Evolutionary conservation across 2,329 filamentous ascomycete genomes (phyloP).

Genomic region (Berkeleyomyces rouxiae): DNA sequence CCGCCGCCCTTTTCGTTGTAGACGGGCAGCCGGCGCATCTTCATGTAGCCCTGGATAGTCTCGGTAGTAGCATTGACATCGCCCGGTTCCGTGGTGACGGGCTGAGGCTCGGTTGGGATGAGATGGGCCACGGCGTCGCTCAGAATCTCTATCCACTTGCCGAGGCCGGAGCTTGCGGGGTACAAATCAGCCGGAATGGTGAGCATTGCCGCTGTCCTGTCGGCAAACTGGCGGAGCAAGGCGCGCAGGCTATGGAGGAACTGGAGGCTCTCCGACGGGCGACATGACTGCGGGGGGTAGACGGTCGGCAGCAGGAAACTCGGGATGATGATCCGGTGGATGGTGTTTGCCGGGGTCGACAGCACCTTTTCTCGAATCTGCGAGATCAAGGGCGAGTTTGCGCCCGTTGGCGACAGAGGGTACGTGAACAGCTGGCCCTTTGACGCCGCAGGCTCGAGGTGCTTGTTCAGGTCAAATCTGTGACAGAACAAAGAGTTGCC

Average conservation of each 20-base stretch:
- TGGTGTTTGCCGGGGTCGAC: constrained; percentile 37
- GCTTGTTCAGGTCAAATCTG: constrained; percentile 53
- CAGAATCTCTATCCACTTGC: constrained; percentile 73
- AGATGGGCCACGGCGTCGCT: constrained; percentile 78
- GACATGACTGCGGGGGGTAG: constrained; percentile 52
- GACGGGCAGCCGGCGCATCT: constrained; percentile 66
- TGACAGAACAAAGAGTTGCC: constrained; percentile 44
- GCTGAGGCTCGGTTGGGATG: constrained; percentile 10
- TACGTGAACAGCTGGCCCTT: constrained; percentile 33
- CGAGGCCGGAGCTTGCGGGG: constrained; percentile 56
- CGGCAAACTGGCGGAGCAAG: constrained; percentile 51
- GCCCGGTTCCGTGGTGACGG: constrained; percentile 6
- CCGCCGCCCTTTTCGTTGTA: constrained; percentile 81
- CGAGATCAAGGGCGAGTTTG: constrained; percentile 37
- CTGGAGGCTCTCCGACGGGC: constrained; percentile 57
- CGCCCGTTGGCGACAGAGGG: constrained; percentile 1
- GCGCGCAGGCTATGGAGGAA: constrained; percentile 68
- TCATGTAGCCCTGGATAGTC: constrained; percentile 54
- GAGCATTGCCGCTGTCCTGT: constrained; percentile 52
- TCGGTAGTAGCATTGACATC: neutral
- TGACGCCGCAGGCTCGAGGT: constrained; percentile 33
- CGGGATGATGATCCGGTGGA: constrained; percentile 77
- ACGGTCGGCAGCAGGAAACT: constrained; percentile 71
- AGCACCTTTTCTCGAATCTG: constrained; percentile 39
- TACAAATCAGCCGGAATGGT: constrained; percentile 69